A percentile compares a stretch with the other conserved stretches of the same genome.
phyloP scores from a whole-genome alignment of 345 rosid genomes.

The Pugionium cornutum region DNA sequence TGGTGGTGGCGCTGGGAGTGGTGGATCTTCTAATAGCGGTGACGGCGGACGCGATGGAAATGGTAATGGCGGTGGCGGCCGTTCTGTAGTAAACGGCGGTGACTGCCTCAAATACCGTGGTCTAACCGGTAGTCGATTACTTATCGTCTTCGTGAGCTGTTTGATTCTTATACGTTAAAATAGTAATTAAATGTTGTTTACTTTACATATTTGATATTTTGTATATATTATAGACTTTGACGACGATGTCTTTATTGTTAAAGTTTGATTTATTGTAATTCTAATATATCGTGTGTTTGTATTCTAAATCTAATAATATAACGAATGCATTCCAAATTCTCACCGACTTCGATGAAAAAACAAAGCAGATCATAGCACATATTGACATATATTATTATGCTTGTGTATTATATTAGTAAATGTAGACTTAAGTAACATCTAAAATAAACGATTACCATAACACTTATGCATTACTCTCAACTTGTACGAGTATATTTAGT shows the following conservation, averaged over 20 bases:
- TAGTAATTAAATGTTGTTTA: background rate
- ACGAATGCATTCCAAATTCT: background rate
- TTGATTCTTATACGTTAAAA: conserved; percentile 4
- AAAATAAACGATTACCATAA: no score
- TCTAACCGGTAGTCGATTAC: background rate
- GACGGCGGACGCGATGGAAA: conserved; percentile 2
- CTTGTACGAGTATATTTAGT: no score
- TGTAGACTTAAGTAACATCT: no score
- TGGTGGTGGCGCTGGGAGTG: background rate
- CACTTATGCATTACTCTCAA: no score
- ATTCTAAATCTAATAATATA: background rate
- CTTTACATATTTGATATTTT: background rate
- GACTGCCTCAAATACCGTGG: conserved; percentile 20
- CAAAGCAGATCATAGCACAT: background rate
- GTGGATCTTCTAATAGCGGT: conserved; percentile 8
- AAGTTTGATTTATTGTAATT: background rate
- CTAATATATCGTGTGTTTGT: background rate
- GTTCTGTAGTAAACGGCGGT: background rate
- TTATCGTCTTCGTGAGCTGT: conserved; percentile 7
- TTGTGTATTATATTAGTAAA: no score
- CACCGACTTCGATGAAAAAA: no score
- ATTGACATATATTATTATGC: no score
- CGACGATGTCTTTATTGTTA: background rate
- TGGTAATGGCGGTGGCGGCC: conserved; percentile 19
- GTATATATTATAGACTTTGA: conserved; percentile 15